Percentiles rank a stretch among this genome's conserved stretches.
phyloP scores from a whole-genome alignment of 1,139 yeast species.

The Geotrichum europaeum region DNA sequence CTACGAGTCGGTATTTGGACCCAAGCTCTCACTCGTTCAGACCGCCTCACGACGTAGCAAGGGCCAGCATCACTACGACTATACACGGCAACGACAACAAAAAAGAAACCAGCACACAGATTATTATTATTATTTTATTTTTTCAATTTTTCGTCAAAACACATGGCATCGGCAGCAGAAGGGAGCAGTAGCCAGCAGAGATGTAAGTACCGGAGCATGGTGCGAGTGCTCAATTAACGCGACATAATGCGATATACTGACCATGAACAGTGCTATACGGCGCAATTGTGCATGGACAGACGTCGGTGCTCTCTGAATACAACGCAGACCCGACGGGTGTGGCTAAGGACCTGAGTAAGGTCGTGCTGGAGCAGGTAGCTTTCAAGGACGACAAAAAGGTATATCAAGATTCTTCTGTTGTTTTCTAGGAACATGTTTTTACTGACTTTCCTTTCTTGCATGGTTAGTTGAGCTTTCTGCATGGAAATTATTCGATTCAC shows the following conservation, averaged over 20 bases:
- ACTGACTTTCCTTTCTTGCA: not conserved
- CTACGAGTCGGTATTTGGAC: not conserved
- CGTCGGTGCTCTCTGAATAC: conserved; percentile 20
- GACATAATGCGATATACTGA: not conserved
- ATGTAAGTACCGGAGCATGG: not conserved
- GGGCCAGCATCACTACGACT: not conserved
- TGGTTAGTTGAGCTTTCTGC: conserved; percentile 30
- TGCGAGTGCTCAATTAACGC: not conserved
- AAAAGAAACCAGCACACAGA: not conserved
- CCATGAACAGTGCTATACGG: conserved; percentile 27
- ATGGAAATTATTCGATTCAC: conserved; percentile 34
- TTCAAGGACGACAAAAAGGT: conserved; percentile 28
- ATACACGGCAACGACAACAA: not conserved
- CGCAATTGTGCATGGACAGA: conserved; percentile 30
- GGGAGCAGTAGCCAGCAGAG: not conserved
- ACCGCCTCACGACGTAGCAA: not conserved
- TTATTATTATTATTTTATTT: no score
- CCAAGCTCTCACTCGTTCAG: not conserved
- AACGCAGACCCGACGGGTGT: conserved; percentile 21
- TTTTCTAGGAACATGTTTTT: not conserved
- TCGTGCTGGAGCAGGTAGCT: conserved; percentile 28
- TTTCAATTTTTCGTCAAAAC: no score
- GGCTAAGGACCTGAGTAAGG: conserved; percentile 25
- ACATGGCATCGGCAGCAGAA: not conserved
- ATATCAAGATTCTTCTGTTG: conserved; percentile 1